These are phyloP conservation scores for Ogataea siamensis DNA, from an alignment of 805 yeast genomes.

Conservation along the genomic window DNA sequence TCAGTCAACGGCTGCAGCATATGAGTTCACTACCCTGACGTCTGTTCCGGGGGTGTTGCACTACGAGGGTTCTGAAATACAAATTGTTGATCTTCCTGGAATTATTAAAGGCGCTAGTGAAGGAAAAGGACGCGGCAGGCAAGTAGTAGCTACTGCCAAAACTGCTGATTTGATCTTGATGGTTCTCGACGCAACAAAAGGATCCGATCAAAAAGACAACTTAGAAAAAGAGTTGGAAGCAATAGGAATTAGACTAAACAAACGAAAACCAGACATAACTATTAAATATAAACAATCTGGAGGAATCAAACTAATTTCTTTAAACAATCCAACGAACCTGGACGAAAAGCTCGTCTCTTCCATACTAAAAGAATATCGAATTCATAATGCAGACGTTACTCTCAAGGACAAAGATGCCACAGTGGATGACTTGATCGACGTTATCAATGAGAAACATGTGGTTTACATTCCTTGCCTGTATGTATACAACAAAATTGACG, in stretches of 20 bases:
- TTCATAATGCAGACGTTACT: conserved; percentile 91
- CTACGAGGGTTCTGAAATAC: conserved; percentile 95
- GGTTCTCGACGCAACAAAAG: conserved; percentile 95
- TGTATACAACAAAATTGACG: conserved; percentile 93
- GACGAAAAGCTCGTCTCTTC: conserved; percentile 78
- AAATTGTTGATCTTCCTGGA: conserved; percentile 96
- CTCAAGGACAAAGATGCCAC: conserved; percentile 87
- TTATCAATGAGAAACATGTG: conserved; percentile 82
- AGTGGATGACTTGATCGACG: conserved; percentile 90
- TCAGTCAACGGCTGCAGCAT: conserved; percentile 90
- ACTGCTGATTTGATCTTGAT: conserved; percentile 90
- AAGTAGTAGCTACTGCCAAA: conserved; percentile 93
- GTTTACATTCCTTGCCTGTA: conserved; percentile 89
- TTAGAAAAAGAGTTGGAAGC: conserved; percentile 88
- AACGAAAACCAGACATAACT: conserved; percentile 73
- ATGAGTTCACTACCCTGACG: conserved; percentile 93
- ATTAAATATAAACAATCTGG: conserved; percentile 83
- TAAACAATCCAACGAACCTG: conserved; percentile 76
- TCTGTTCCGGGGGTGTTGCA: conserved; percentile 95
- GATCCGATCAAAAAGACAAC: conserved; percentile 82
- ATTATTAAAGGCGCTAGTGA: conserved; percentile 95
- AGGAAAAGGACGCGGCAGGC: conserved; percentile 97
- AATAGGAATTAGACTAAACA: conserved; percentile 89
- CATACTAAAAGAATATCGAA: conserved; percentile 78
- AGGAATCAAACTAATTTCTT: conserved; percentile 81